phyloP scores from a whole-genome alignment of 2,329 filamentous ascomycete genomes.

The Zymoseptoria ardabiliae region DNA sequence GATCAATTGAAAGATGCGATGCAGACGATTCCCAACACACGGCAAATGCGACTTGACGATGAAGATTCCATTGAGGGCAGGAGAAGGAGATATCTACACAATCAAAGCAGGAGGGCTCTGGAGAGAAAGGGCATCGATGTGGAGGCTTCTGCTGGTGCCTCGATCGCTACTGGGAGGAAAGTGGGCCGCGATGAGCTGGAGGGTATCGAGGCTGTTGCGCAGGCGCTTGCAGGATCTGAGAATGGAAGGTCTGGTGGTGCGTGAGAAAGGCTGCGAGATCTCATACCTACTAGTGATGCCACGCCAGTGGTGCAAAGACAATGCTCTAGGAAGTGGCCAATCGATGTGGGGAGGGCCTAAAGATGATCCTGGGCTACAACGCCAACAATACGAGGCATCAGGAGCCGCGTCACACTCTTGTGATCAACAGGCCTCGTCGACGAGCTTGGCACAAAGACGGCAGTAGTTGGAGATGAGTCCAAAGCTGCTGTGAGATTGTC shows the following conservation, averaged over 20 bases:
- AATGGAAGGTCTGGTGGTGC: not conserved
- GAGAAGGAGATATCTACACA: slow-evolving; percentile 75
- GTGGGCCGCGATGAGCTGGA: slow-evolving; percentile 30
- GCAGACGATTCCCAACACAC: slow-evolving; percentile 25
- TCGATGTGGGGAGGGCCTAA: too few species aligned
- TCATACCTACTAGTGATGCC: not conserved
- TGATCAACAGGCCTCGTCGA: not conserved
- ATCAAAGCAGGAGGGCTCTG: slow-evolving; percentile 67
- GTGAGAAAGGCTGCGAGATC: not conserved
- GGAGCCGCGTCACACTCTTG: not conserved
- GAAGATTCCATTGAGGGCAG: slow-evolving; percentile 53
- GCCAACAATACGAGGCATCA: not conserved
- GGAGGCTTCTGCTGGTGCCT: slow-evolving; percentile 24
- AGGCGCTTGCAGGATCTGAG: slow-evolving; percentile 24
- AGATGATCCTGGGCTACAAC: not conserved
- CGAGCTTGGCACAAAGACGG: not conserved
- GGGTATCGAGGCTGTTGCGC: slow-evolving; percentile 32
- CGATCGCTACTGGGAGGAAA: slow-evolving; percentile 17
- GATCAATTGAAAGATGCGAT: slow-evolving; percentile 45
- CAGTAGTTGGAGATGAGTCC: not conserved
- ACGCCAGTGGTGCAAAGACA: too few species aligned
- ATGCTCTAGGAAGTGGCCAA: too few species aligned
- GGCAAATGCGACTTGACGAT: slow-evolving; percentile 25
- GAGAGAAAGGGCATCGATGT: slow-evolving; percentile 63
- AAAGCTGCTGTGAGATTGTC: not conserved